Base-by-base conservation (phyloP, 2,329 filamentous ascomycete species). In the Dothidotthia symphoricarpi region DNA sequence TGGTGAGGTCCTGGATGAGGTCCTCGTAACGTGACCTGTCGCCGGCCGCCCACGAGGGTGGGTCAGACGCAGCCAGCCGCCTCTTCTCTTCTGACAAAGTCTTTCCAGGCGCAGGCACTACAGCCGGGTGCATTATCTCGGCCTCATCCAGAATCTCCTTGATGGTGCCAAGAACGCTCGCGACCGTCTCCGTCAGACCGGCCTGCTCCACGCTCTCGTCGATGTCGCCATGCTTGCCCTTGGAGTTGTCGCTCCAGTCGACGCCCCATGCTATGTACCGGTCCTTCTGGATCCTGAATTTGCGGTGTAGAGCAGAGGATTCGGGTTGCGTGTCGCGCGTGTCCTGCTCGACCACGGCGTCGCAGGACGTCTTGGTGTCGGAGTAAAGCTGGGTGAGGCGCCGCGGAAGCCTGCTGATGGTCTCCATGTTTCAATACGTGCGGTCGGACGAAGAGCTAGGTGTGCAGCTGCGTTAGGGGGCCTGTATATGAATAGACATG, bases 261-360 rank as follows among this genome's bases (percentile, higher is more conserved):
- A 88, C 71, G 0, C 86, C 86, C 86, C 86, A 91, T 43, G 81
- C 84, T 41, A 87, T 81, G 31, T 90, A 73, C 12, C 86, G 77
- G 68, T 89, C 85, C 63, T 87, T 88, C 56, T 90, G 86, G 51
- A 89, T 88, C 47, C 84, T 79, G 49, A 88, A 78, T 63, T 87
- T 88, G 47, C 85, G 82, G 61, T 89, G 83, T 22, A 90, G 71
- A 12, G 78, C 76, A 56, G 83, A 81, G 59, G 86, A 79, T 49
- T 88, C 84, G 16, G 85, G 84, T 31, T 61, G 64, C n/a, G 60
- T 83, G 75, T 58, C 83, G 72, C 55, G 77, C 70, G 68, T 55
- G 59, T 80, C 55, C 61, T 80, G 65, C 75, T 82, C 48, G 75
- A 75, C 36, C 60, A 86, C 81, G 49, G 86, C 86, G 63, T 86